Evolutionary conservation across 805 yeast genomes (phyloP), one percentile per base, ranked within the genome.

Genomic region (Ogataea pignaliae): DNA sequence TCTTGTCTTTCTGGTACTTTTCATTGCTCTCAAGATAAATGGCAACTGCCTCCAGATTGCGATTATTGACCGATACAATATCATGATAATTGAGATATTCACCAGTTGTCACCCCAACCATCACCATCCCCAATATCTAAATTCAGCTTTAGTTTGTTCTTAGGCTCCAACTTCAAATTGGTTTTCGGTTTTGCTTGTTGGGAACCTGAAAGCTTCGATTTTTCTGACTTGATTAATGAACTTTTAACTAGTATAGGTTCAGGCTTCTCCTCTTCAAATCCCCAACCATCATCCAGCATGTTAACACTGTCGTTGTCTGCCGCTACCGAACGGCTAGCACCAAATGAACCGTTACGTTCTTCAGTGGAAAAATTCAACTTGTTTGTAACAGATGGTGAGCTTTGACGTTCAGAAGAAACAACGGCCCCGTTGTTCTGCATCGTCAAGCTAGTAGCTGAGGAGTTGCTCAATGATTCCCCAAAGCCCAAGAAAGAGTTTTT

Each of bases 41-140:
- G 4, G 26, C 7, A 4, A 21, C 26, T 21, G 7, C 4, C 7
- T 21, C 26, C 7, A 21, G 4, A 7, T 21, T 21, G 4, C 7
- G 4, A 4, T 21, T 21, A 4, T 4, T 21, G 26, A 21, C 26
- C 26, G 26, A 21, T 21, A 7, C 26, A 7, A 21, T 21, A 21
- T 21, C 26, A 7, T 7, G 26, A 21, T 21, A 7, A 21, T 7
- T 7, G 26, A 21, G 7, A 21, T 21, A 7, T 29, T 44, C 41
- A 70, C 75, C 75, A 71, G 0, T 71, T 73, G 45, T 69, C 72
- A 15, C 72, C 76, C 76, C 76, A 72, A 0, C 70, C 73, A 37
- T 64, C 72, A 12, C 63, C 71, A 14, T 61, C 57, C 5, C 14
- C 42, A 11, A 46, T 67, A 11, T 60, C 68, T 13, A 69, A 39